Evolutionary conservation across 2,329 filamentous ascomycete genomes (phyloP), one percentile per base, ranked within the genome.

Genomic region (Gaeumannomyces tritici): DNA sequence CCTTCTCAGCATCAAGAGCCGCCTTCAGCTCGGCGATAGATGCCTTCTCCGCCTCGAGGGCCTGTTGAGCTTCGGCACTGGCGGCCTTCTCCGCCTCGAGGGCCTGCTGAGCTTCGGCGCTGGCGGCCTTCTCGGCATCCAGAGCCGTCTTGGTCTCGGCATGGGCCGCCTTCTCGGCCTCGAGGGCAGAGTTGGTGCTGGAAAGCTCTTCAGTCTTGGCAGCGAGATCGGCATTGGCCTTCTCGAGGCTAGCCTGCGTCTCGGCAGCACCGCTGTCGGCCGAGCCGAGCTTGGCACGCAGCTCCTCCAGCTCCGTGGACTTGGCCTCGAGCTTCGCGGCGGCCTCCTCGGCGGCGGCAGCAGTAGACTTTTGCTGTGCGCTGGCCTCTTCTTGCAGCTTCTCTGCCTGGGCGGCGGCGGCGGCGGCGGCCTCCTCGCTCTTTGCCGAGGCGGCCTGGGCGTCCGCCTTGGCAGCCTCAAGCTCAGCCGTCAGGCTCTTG

Each of bases 391-490:
- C 29, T 27, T 42, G 29, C 18, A 62, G 57, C 57, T 62, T 59
- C 24, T 62, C 56, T 47, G 61, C 47, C 28, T 62, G 24, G n/a
- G 61, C 28, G 11, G 59, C 59, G 35, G 61, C 61, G 5, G 56
- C 57, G 3, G 56, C 57, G 7, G 54, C n/a, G 21, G 62, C 58
- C 57, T 56, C 62, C 47, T 59, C 62, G 47, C 26, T 31, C 62
- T 62, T 56, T 28, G 29, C 29, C 21, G 62, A 42, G n/a, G 62
- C 47, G 51, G 62, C 42, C 57, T 62, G 35, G 28, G 62, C 62
- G 54, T 62, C 57, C 24, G 51, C 29, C 61, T 62, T 62, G 27
- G 61, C 33, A 12, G 56, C 29, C 15, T 62, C 61, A 26, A 62
- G 57, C 27, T 62, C 61, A 31, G 61, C 33, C 55, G 55, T 47